phyloP scores from a whole-genome alignment of 768 basidiomycete genomes.

The Russula earlei region DNA sequence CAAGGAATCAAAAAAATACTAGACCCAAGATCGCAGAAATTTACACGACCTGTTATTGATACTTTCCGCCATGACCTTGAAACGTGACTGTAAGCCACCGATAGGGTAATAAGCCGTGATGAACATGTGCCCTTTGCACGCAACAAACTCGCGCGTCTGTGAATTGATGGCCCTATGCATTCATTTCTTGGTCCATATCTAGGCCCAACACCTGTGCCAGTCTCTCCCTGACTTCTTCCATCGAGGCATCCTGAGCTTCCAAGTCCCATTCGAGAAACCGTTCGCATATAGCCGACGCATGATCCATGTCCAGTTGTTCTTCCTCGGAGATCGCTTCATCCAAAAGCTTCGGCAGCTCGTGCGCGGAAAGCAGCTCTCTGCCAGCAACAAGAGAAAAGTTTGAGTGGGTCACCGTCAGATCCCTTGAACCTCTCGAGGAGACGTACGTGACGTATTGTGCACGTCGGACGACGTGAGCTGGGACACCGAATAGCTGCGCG shows the following conservation, averaged over 20 bases:
- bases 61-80: background rate
- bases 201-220: constrained; percentile 17
- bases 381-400: background rate
- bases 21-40: background rate
- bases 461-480: constrained; percentile 52
- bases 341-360: constrained; percentile 57
- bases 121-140: background rate
- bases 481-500: constrained; percentile 81
- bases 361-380: constrained; percentile 50
- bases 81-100: background rate
- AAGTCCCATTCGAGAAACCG: constrained; percentile 75
- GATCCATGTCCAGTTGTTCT: constrained; percentile 55
- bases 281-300: constrained; percentile 67
- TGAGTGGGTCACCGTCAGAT: background rate
- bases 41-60: background rate
- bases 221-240: constrained; percentile 2
- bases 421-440: background rate
- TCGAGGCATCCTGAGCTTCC: background rate
- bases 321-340: constrained; percentile 66
- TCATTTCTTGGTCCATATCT: background rate
- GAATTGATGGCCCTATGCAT: background rate
- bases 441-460: constrained; percentile 71
- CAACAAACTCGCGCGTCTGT: background rate
- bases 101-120: background rate
- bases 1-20: constrained; percentile 36